These are phyloP conservation scores for Gillenia trifoliata DNA, from an alignment of 306 rosid species.

Conservation along the genomic window DNA sequence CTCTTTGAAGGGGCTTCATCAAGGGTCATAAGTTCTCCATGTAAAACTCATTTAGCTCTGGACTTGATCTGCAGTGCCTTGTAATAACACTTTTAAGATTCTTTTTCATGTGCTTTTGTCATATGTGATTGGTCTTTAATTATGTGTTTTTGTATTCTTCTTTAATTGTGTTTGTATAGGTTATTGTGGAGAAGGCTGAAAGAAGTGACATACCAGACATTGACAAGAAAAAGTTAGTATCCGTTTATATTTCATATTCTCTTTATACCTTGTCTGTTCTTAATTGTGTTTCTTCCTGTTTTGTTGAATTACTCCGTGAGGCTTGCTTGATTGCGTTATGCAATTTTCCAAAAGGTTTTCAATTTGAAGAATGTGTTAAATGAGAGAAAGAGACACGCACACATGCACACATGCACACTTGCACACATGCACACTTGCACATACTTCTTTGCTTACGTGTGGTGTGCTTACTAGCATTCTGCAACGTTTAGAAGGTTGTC, in stretches of 20 bases:
- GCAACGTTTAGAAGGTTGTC: background rate
- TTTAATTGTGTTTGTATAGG: slow-evolving; percentile 37
- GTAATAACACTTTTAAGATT: background rate
- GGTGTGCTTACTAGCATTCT: background rate
- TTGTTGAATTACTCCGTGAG: background rate
- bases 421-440: too few species aligned
- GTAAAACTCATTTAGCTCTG: background rate
- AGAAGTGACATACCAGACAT: slow-evolving; percentile 80
- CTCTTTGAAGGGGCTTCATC: background rate
- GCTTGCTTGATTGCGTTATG: background rate
- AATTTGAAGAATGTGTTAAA: background rate
- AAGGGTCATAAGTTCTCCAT: background rate
- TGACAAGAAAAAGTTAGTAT: slow-evolving; percentile 80
- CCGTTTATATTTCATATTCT: background rate
- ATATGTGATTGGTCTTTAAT: background rate
- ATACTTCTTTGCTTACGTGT: background rate
- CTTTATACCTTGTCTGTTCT: background rate
- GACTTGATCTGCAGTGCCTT: background rate
- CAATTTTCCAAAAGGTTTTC: background rate
- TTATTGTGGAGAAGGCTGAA: slow-evolving; percentile 86
- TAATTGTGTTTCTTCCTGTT: background rate
- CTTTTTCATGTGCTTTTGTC: background rate
- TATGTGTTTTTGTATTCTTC: background rate
- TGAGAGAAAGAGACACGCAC: background rate
- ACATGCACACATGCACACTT: too few species aligned